Percentiles rank a stretch among this genome's conserved stretches.
phyloP scores from a whole-genome alignment of 2,329 filamentous ascomycete species.

The Monosporascus ibericus region DNA sequence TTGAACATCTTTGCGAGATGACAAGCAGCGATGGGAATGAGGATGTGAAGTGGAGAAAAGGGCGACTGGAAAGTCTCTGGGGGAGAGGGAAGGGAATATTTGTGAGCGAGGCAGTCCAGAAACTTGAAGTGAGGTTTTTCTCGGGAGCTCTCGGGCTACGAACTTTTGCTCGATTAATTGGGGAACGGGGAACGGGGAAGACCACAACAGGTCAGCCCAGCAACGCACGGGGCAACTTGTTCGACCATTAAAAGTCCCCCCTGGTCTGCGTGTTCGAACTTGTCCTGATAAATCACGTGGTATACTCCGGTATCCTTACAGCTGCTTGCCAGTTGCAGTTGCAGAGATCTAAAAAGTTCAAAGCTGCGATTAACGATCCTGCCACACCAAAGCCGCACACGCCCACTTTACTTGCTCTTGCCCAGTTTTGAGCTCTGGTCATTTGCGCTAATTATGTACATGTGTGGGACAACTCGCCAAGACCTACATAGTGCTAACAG shows the following conservation, averaged over 20 bases:
- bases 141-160: conserved; percentile 2
- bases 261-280: not conserved
- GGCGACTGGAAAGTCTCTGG: conserved; percentile 34
- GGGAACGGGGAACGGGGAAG: not conserved
- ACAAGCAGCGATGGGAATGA: conserved; percentile 52
- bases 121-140: conserved; percentile 3
- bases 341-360: not conserved
- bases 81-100: conserved; percentile 20
- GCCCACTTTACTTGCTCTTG: too few relatives aligned
- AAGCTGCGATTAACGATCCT: not conserved
- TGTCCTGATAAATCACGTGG: not conserved
- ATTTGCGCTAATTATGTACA: not conserved
- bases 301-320: not conserved
- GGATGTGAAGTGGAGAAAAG: conserved; percentile 55
- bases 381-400: too few relatives aligned
- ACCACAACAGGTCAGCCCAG: not conserved
- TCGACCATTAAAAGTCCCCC: not conserved
- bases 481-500: too few relatives aligned
- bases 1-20: conserved; percentile 74
- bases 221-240: not conserved
- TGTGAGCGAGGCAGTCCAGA: conserved; percentile 3
- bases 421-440: not conserved
- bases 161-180: not conserved
- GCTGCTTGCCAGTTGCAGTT: not conserved
- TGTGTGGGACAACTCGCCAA: not conserved